Evolutionary conservation across 768 basidiomycete species (phyloP).

Genomic region (Botryobasidium botryosum): DNA sequence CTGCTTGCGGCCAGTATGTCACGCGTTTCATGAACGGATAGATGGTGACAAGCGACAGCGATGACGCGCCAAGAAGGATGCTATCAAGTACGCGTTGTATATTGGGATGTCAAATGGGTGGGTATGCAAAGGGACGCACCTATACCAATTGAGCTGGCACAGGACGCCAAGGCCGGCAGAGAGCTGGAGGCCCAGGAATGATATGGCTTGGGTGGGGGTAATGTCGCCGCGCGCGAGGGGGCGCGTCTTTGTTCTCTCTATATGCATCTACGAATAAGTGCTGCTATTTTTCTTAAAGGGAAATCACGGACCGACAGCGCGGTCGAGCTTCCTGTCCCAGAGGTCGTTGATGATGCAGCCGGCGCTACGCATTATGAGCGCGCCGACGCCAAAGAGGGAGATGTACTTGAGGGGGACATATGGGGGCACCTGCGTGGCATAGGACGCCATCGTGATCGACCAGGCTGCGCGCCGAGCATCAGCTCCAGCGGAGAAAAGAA

Average conservation of each 20-base stretch:
- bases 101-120: not conserved
- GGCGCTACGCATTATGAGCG: slow-evolving; percentile 90
- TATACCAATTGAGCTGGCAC: slow-evolving; percentile 88
- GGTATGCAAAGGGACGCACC: slow-evolving; percentile 30
- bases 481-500: no score
- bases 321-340: slow-evolving; percentile 91
- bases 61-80: slow-evolving; percentile 82
- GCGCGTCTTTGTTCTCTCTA: slow-evolving; percentile 77
- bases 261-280: not conserved
- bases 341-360: slow-evolving; percentile 99
- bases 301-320: slow-evolving; percentile 56
- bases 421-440: slow-evolving; percentile 50
- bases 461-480: slow-evolving; percentile 67
- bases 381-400: slow-evolving; percentile 73
- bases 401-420: slow-evolving; percentile 59
- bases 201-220: slow-evolving; percentile 51
- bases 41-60: slow-evolving; percentile 66
- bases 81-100: slow-evolving; percentile 25
- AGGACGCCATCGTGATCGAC: slow-evolving; percentile 95
- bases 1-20: slow-evolving; percentile 93
- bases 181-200: slow-evolving; percentile 71
- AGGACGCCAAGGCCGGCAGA: slow-evolving; percentile 69
- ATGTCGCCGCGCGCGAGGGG: slow-evolving; percentile 80
- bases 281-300: not conserved
- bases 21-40: slow-evolving; percentile 97